Conservation (phyloP, 805 yeast genomes). For the Kuraishia hungarica region DNA sequence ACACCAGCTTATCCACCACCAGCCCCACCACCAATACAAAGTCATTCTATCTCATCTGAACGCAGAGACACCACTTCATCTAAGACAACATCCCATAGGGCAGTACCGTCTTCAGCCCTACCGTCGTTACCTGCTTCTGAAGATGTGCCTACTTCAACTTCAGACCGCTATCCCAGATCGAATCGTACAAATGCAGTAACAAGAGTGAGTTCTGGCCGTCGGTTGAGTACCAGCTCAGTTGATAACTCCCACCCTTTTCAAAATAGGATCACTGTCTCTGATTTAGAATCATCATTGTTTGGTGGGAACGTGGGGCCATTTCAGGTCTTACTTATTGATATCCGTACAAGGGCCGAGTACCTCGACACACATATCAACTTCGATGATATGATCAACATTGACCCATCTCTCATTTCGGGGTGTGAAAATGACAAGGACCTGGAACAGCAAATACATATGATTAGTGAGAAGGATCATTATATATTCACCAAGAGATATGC, state of each 20-base stretch:
- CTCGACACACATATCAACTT: slow-evolving; percentile 27
- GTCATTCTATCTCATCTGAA: neutral
- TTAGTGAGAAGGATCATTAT: slow-evolving; percentile 21
- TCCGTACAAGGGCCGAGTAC: slow-evolving; percentile 25
- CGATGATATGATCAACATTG: slow-evolving; percentile 28
- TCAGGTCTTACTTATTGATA: slow-evolving; percentile 27
- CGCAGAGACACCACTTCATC: neutral
- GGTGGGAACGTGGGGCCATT: slow-evolving; percentile 3
- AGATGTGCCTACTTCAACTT: neutral
- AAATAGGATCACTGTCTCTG: slow-evolving; percentile 7
- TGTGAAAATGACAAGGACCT: slow-evolving; percentile 11
- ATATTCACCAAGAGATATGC: slow-evolving; percentile 20
- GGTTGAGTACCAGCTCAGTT: neutral
- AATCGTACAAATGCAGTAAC: neutral
- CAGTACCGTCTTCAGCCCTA: neutral
- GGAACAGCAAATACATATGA: slow-evolving; percentile 18
- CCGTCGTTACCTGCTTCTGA: neutral
- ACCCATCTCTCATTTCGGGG: slow-evolving; percentile 22
- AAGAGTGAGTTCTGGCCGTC: neutral
- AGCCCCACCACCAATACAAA: neutral
- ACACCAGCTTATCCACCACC: neutral
- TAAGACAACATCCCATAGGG: neutral
- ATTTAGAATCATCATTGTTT: slow-evolving; percentile 7
- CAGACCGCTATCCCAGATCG: neutral
- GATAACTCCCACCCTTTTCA: neutral